A percentile compares a stretch with the other conserved stretches of the same genome.
phyloP scores from a whole-genome alignment of 2,329 filamentous ascomycete genomes.

The Botryosphaeria dothidea region DNA sequence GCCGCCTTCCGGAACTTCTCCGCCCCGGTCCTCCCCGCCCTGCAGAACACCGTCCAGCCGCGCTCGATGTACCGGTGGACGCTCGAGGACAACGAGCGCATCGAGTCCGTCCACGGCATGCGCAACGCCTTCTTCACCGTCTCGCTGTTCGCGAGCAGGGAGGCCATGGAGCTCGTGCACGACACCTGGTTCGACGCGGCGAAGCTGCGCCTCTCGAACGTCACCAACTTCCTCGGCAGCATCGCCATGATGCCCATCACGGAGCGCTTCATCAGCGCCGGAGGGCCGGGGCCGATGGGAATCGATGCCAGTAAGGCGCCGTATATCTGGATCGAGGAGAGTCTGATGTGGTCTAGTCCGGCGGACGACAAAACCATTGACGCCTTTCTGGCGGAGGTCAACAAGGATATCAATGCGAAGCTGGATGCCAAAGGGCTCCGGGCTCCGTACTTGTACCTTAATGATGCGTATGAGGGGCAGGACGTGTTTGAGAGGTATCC shows the following conservation, averaged over 20 bases:
- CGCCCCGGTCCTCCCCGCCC: constrained; percentile 22
- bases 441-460: constrained; percentile 23
- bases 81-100: constrained; percentile 21
- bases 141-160: constrained; percentile 19
- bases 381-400: neutral
- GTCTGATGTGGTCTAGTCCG: constrained; percentile 17
- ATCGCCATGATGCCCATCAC: constrained; percentile 26
- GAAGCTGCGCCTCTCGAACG: constrained; percentile 23
- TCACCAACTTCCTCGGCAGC: neutral
- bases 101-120: constrained; percentile 21
- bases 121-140: constrained; percentile 26
- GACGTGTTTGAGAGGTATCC: constrained; percentile 31
- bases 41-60: constrained; percentile 25
- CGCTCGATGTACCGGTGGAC: constrained; percentile 20
- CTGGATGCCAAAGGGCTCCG: neutral
- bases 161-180: constrained; percentile 18
- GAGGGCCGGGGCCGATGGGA: constrained; percentile 26
- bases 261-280: constrained; percentile 24
- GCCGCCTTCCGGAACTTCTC: constrained; percentile 28
- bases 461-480: constrained; percentile 30
- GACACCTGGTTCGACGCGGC: constrained; percentile 20
- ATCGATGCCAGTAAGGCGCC: neutral
- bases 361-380: constrained; percentile 4
- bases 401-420: neutral
- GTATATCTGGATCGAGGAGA: constrained; percentile 23